Percentiles rank a stretch among this genome's conserved stretches.
Evolutionary conservation across 2,329 filamentous ascomycete species (phyloP).

Genomic region (Pseudogymnoascus sp.): DNA sequence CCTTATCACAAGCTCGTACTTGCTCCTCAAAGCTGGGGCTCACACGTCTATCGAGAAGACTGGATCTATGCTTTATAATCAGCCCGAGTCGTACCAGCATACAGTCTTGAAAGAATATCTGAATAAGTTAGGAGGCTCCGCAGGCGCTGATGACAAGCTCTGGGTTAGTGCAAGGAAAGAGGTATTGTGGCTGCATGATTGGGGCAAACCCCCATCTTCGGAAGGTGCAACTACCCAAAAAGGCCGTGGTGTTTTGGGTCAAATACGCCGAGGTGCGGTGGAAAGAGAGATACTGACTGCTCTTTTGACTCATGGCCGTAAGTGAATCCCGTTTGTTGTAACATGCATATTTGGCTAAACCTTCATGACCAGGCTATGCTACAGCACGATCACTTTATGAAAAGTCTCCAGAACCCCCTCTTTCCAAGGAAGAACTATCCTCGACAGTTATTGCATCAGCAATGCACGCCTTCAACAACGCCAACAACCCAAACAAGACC

Average conservation of each 20-base stretch:
- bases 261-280: slow-evolving; percentile 51
- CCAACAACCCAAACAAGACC: slow-evolving; percentile 70
- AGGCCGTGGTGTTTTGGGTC: slow-evolving; percentile 47
- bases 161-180: slow-evolving; percentile 56
- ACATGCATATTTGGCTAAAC: background rate
- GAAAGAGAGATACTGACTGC: slow-evolving; percentile 65
- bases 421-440: slow-evolving; percentile 45
- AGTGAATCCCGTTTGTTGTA: slow-evolving; percentile 25
- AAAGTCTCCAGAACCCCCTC: slow-evolving; percentile 39
- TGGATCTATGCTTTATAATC: background rate
- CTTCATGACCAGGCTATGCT: slow-evolving; percentile 42
- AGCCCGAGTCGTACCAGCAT: background rate
- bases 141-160: slow-evolving; percentile 54
- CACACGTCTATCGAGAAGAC: slow-evolving; percentile 12
- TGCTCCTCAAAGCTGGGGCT: slow-evolving; percentile 44
- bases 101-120: background rate
- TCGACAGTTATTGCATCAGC: slow-evolving; percentile 55
- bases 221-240: slow-evolving; percentile 30
- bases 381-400: slow-evolving; percentile 58
- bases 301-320: slow-evolving; percentile 54
- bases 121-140: slow-evolving; percentile 16
- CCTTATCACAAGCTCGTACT: slow-evolving; percentile 52
- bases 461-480: slow-evolving; percentile 69
- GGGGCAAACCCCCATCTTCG: slow-evolving; percentile 47
- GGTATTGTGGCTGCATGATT: slow-evolving; percentile 65